phyloP scores from a whole-genome alignment of 495 filamentous ascomycete species.

The Evansstolkia leycettana region DNA sequence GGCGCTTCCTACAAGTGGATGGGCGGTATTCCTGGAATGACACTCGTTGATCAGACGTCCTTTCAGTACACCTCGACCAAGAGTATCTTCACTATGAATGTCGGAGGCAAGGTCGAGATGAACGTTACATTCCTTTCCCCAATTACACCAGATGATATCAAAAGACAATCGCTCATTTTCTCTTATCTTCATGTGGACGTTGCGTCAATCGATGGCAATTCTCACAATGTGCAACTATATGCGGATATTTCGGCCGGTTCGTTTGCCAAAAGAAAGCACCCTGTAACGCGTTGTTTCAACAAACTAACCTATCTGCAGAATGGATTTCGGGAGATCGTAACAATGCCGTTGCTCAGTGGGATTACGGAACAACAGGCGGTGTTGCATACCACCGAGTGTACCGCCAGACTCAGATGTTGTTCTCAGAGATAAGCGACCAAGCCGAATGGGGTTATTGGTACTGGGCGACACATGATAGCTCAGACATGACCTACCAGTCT shows the following conservation, averaged over 20 bases:
- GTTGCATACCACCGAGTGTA: constrained; percentile 44
- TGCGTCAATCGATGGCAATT: constrained; percentile 35
- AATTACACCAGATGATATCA: constrained; percentile 42
- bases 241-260: constrained; percentile 48
- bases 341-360: constrained; percentile 38
- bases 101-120: constrained; percentile 34
- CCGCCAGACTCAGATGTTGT: constrained; percentile 37
- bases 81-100: constrained; percentile 43
- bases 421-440: constrained; percentile 40
- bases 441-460: constrained; percentile 51
- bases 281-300: too few species aligned
- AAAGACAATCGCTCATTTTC: constrained; percentile 41
- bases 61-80: constrained; percentile 47
- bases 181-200: constrained; percentile 45
- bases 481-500: constrained; percentile 33
- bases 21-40: constrained; percentile 25
- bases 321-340: constrained; percentile 42
- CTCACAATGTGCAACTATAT: constrained; percentile 46
- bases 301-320: constrained; percentile 26
- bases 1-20: constrained; percentile 44
- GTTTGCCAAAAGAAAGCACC: constrained; percentile 7
- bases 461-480: constrained; percentile 34
- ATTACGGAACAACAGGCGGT: constrained; percentile 31
- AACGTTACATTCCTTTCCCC: constrained; percentile 47
- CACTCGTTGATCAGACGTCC: constrained; percentile 35